A percentile compares a stretch with the other conserved stretches of the same genome.
phyloP scores from a whole-genome alignment of 2,329 filamentous ascomycete species.

The Onygenales sp. region DNA sequence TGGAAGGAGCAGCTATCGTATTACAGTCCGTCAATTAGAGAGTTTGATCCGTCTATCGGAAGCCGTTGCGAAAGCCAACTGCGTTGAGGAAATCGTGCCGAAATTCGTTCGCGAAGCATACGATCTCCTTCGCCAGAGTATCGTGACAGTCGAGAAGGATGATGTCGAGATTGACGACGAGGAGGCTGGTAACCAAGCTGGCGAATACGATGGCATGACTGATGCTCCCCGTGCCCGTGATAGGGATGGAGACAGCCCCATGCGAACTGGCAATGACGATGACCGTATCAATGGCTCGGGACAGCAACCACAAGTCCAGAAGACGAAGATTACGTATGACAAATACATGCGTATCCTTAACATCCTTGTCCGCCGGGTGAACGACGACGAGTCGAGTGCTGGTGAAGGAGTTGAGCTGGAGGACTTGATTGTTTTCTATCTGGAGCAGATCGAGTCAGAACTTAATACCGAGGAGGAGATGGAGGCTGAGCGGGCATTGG shows the following conservation, averaged over 20 bases:
- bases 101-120: constrained; percentile 87
- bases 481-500: constrained; percentile 61
- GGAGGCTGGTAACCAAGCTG: constrained; percentile 44
- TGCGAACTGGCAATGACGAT: constrained; percentile 44
- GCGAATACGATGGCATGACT: constrained; percentile 39
- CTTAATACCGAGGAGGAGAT: constrained; percentile 73
- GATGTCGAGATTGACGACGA: constrained; percentile 90
- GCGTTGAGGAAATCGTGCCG: constrained; percentile 77
- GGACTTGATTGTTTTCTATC: constrained; percentile 75
- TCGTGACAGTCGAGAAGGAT: constrained; percentile 96
- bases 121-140: constrained; percentile 82
- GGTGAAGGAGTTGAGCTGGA: constrained; percentile 82
- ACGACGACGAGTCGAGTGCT: constrained; percentile 63
- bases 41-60: constrained; percentile 91
- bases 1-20: constrained; percentile 90
- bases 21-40: constrained; percentile 92
- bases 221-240: constrained; percentile 33
- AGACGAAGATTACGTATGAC: constrained; percentile 88
- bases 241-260: constrained; percentile 42
- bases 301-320: constrained; percentile 39
- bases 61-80: constrained; percentile 97
- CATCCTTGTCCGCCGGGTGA: constrained; percentile 69
- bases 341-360: constrained; percentile 91
- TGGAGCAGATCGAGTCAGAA: constrained; percentile 82
- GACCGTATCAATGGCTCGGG: constrained; percentile 12